phyloP scores from a whole-genome alignment of 345 rosid genomes.

The Camelina sativa region DNA sequence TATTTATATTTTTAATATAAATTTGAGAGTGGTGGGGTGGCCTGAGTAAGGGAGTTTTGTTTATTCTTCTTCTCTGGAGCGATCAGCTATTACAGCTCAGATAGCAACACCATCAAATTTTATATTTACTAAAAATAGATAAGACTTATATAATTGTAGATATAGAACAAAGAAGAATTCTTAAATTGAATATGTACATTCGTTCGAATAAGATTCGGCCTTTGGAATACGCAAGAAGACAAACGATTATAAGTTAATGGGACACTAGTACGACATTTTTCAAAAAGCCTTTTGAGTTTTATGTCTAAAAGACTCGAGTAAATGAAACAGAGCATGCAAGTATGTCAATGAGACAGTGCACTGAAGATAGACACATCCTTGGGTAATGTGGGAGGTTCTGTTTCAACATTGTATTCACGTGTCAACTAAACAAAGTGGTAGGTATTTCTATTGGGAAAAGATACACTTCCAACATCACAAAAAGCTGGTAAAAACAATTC shows the following conservation, averaged over 20 bases:
- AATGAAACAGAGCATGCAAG: background rate
- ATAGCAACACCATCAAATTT: conserved; percentile 30
- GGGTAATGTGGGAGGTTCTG: background rate
- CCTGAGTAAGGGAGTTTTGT: conserved; percentile 23
- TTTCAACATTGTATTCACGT: background rate
- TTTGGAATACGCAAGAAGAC: background rate
- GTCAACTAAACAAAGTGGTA: background rate
- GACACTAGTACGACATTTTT: background rate
- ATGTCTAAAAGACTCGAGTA: background rate
- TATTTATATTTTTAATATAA: background rate
- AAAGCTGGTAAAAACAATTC: too few relatives aligned
- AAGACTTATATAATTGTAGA: background rate
- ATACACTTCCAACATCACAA: background rate
- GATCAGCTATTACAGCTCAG: conserved; percentile 39
- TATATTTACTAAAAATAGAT: conserved; percentile 8
- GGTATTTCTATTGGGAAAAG: background rate
- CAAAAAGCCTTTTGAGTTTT: background rate
- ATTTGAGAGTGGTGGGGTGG: conserved; percentile 36
- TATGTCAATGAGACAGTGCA: background rate
- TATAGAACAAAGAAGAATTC: conserved; percentile 32
- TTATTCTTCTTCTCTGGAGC: conserved; percentile 21
- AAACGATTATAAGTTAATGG: background rate
- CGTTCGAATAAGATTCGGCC: background rate
- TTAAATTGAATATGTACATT: background rate
- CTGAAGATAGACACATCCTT: background rate